Evolutionary conservation across 164 flowering plant species (phyloP).

Genomic region (Warburgia ugandensis): DNA sequence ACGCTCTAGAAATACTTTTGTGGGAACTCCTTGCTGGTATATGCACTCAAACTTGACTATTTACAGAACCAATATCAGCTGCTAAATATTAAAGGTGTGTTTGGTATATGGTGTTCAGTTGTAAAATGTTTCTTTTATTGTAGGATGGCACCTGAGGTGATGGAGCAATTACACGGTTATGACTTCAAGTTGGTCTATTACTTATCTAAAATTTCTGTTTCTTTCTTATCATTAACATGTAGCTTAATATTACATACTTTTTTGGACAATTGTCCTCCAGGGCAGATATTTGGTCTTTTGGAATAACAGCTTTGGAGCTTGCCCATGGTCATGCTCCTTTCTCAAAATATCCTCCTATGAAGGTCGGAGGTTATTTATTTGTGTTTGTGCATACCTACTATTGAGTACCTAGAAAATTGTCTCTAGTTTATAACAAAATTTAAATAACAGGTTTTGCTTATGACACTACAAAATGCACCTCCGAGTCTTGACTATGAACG

Average conservation of each 20-base stretch:
- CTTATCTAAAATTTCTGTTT: neutral
- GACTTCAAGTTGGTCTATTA: constrained; percentile 68
- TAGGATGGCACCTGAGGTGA: constrained; percentile 99
- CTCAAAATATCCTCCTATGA: constrained; percentile 98
- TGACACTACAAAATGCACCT: constrained; percentile 98
- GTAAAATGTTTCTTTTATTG: constrained; percentile 4
- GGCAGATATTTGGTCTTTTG: constrained; percentile 99
- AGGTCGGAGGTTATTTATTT: constrained; percentile 34
- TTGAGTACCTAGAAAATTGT: too few species aligned
- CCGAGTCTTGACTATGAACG: constrained; percentile 86
- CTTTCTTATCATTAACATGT: constrained; percentile 1
- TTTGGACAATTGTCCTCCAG: constrained; percentile 33
- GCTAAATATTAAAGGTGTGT: too few species aligned
- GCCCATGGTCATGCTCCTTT: constrained; percentile 99
- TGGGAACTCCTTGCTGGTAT: constrained; percentile 99
- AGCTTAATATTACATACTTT: constrained; percentile 6
- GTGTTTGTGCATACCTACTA: too few species aligned
- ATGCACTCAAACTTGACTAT: neutral
- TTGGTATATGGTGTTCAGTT: neutral
- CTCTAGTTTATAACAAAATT: neutral
- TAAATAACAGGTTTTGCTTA: constrained; percentile 64
- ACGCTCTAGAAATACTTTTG: constrained; percentile 83
- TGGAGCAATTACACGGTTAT: constrained; percentile 92
- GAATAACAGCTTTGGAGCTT: constrained; percentile 95
- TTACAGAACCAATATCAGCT: too few species aligned